phyloP scores from a whole-genome alignment of 75 land plant species.

The Pinus taeda region DNA sequence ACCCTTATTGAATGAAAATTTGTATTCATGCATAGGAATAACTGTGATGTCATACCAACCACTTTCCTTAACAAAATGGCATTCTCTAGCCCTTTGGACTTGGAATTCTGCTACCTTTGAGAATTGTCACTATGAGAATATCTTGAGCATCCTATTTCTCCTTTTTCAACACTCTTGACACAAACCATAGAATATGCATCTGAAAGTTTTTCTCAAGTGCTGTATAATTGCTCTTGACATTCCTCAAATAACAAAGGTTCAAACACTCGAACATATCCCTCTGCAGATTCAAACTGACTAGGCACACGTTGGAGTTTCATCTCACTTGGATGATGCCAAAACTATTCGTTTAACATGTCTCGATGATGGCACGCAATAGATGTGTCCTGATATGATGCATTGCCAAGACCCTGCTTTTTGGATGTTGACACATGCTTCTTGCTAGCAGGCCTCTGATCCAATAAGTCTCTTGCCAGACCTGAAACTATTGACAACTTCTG shows the following conservation, averaged over 20 bases:
- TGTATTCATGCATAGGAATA: constrained; percentile 64
- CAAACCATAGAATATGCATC: constrained; percentile 71
- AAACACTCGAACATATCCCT: constrained; percentile 90
- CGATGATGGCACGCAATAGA: constrained; percentile 90
- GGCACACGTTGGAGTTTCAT: constrained; percentile 90
- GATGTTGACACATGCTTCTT: constrained; percentile 37
- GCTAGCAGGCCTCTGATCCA: constrained; percentile 8
- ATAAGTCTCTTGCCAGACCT: constrained; percentile 20
- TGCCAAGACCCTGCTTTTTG: constrained; percentile 29
- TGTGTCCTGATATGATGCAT: constrained; percentile 54
- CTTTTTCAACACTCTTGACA: constrained; percentile 70
- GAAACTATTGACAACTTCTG: no score
- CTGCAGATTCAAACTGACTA: constrained; percentile 85
- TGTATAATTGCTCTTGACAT: constrained; percentile 91
- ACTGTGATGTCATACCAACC: constrained; percentile 95
- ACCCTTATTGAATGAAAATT: constrained; percentile 89
- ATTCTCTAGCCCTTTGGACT: no score
- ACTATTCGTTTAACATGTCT: constrained; percentile 87
- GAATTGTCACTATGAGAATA: background rate
- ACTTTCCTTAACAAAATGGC: constrained; percentile 11
- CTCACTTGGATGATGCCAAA: constrained; percentile 95
- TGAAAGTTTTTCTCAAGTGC: constrained; percentile 82
- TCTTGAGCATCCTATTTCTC: constrained; percentile 67
- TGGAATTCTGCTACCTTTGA: background rate
- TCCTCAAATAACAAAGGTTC: constrained; percentile 98